Percentiles rank a stretch among this genome's conserved stretches.
These are phyloP conservation scores for Monosporascus ibericus DNA, from an alignment of 2,329 filamentous ascomycete species.

Conservation along the genomic window DNA sequence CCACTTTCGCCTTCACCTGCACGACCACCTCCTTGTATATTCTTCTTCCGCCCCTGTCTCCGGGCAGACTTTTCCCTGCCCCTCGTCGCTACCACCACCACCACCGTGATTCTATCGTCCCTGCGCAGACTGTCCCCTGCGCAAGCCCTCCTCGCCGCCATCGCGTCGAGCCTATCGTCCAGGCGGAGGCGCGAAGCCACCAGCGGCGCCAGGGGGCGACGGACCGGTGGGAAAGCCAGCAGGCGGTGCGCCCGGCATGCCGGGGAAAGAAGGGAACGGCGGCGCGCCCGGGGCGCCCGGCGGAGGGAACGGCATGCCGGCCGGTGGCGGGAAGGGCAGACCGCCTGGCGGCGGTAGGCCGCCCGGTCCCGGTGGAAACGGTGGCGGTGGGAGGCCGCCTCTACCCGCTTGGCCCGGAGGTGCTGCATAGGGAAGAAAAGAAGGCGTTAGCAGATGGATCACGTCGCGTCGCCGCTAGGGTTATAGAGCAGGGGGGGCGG, in stretches of 20 bases:
- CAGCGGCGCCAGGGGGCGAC: constrained; percentile 25
- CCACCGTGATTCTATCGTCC: not conserved
- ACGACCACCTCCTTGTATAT: not conserved
- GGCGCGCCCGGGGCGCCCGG: constrained; percentile 36
- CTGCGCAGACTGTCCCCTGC: not conserved
- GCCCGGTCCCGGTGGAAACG: constrained; percentile 32
- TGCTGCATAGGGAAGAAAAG: constrained; percentile 27
- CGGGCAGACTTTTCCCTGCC: not conserved
- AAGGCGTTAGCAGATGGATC: constrained; percentile 6
- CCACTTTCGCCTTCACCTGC: not conserved
- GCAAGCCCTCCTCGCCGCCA: not conserved
- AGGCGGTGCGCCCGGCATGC: constrained; percentile 32
- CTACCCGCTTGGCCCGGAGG: constrained; percentile 40
- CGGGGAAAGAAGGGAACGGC: constrained; percentile 42
- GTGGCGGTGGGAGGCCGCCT: constrained; percentile 41
- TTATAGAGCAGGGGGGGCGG: not conserved
- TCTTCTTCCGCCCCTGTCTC: not conserved
- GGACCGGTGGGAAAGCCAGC: constrained; percentile 33
- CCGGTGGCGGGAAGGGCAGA: constrained; percentile 26
- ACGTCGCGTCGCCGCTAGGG: constrained; percentile 3
- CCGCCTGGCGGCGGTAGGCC: constrained; percentile 38
- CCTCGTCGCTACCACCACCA: too few species aligned
- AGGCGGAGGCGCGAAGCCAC: constrained; percentile 21
- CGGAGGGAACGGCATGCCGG: constrained; percentile 26
- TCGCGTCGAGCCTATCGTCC: constrained; percentile 23